Base-by-base conservation (phyloP, 2,329 filamentous ascomycete species). In the Nothomitra cinnamomea region DNA sequence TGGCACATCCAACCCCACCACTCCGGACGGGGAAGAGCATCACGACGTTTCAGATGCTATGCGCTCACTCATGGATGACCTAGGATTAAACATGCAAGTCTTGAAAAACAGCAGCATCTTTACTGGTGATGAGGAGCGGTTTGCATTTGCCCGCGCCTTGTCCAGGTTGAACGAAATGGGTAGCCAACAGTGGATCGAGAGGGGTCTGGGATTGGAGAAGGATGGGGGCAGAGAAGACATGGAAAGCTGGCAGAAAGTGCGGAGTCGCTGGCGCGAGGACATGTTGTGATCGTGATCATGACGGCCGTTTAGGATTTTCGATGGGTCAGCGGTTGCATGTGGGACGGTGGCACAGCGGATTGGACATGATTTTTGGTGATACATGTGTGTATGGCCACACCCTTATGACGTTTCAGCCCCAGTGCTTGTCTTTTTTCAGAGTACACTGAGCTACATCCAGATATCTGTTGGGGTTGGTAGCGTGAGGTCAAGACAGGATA, bases 111-210 rank as follows among this genome's bases (percentile, higher is more conserved):
- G 83, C 42, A 86, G 78, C 59, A 78, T 96, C 40, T 98, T 98
- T 66, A 85, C 83, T 1, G 92, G 92, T 41, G 92, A 95, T 55
- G 92, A 98, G 70, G 92, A 98, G 69, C 79, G 87, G 0, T 98
- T 98, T 70, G 92, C 92, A 0, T 98, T 98, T 72, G 88, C 88
- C 22, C 74, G 92, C 53, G 92, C 92, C 1, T 67, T 96, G 60
- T 89, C 83, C 53, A 73, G 92, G 54, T 69, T 98, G 57, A 83
- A 75, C 53, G 88, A 96, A 68, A 98, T 98, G 92, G 87, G 88
- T 19, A 92, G 87, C 65, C 79, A 81, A 66, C 85, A 95, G 65
- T 98, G 92, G 92, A 85, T 96, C 2, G 90, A 96, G 69, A 70
- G 88, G 13, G 89, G 79, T 0, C 57, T 81, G 65, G 72, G 51